A percentile compares a stretch with the other conserved stretches of the same genome.
phyloP scores from a whole-genome alignment of 2,329 filamentous ascomycete genomes.

The Diaporthe vexans region DNA sequence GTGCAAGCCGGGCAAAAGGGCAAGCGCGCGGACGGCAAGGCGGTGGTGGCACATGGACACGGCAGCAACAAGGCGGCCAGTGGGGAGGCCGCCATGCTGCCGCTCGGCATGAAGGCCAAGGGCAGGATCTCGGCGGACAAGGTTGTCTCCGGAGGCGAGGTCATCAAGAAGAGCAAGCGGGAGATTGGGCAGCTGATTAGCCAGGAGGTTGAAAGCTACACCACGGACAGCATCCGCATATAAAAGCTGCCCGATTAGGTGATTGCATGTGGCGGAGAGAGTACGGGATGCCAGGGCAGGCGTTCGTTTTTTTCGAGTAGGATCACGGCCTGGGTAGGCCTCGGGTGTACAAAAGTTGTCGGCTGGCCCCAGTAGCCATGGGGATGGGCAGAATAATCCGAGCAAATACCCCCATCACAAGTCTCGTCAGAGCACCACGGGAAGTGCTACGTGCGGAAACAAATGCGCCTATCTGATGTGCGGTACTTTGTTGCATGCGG shows the following conservation, averaged over 20 bases:
- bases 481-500: background rate
- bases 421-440: background rate
- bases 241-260: slow-evolving; percentile 56
- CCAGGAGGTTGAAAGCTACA: slow-evolving; percentile 86
- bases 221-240: slow-evolving; percentile 81
- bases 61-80: slow-evolving; percentile 43
- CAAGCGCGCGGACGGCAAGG: slow-evolving; percentile 25
- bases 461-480: background rate
- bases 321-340: slow-evolving; percentile 5
- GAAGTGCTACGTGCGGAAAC: background rate
- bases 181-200: slow-evolving; percentile 84
- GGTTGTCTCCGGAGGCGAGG: slow-evolving; percentile 77
- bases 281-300: background rate
- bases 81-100: slow-evolving; percentile 68
- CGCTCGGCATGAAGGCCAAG: slow-evolving; percentile 78
- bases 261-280: slow-evolving; percentile 21
- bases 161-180: slow-evolving; percentile 76
- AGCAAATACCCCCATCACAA: slow-evolving; percentile 17
- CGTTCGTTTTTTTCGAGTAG: background rate
- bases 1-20: slow-evolving; percentile 46
- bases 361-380: background rate
- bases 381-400: slow-evolving; percentile 6
- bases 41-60: slow-evolving; percentile 25
- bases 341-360: slow-evolving; percentile 18
- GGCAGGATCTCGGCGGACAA: slow-evolving; percentile 66